phyloP scores from a whole-genome alignment of 2,329 filamentous ascomycete genomes.

The Fusarium redolens region DNA sequence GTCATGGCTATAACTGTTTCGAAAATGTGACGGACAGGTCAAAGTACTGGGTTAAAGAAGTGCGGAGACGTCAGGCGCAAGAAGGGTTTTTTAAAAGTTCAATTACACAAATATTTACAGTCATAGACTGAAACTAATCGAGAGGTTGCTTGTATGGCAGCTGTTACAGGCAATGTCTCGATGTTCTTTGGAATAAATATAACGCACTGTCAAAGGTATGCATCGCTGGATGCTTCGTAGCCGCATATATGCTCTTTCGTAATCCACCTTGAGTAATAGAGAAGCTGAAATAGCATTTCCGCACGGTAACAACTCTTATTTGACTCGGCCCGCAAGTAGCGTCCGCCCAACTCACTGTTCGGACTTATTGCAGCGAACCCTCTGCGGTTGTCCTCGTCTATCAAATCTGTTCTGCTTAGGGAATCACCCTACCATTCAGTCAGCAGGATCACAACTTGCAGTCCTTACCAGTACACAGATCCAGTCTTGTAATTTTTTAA shows the following conservation, averaged over 20 bases:
- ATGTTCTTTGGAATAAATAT: neutral
- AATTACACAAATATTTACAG: neutral
- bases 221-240: conserved; percentile 31
- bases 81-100: neutral
- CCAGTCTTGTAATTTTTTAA: neutral
- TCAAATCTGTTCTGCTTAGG: neutral
- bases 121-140: neutral
- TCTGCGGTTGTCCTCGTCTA: neutral
- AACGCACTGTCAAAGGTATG: neutral
- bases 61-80: neutral
- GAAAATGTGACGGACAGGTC: neutral
- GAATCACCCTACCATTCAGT: conserved; percentile 23
- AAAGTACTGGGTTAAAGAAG: neutral
- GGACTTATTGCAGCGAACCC: neutral
- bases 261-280: neutral
- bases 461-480: conserved; percentile 27
- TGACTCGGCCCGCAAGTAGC: neutral
- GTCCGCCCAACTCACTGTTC: neutral
- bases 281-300: neutral
- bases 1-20: neutral
- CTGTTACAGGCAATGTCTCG: neutral
- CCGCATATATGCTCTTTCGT: neutral
- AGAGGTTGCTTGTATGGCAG: neutral
- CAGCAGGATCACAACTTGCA: conserved; percentile 29
- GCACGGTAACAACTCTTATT: neutral